Base-by-base conservation (phyloP, 2,329 filamentous ascomycete genomes). In the Myriosclerotinia curreyana region DNA sequence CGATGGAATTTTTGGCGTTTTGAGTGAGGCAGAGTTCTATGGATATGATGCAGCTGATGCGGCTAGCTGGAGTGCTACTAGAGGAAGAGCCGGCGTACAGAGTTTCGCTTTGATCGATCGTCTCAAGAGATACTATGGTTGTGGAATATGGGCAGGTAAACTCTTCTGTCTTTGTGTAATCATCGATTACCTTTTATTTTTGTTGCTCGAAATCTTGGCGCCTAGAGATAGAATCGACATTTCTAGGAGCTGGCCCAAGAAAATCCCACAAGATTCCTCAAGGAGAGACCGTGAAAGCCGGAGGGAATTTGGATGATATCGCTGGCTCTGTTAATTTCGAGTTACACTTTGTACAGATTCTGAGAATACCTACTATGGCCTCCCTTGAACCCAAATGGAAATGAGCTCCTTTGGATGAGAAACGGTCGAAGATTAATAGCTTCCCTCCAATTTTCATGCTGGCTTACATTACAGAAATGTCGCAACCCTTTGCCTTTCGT, bases 71-170 rank as follows among this genome's bases (percentile, higher is more conserved):
- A 90, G 87, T 74, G 89, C 86, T 5, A 88, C 87, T 15, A 83
- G 88, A 68, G 87, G 87, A 50, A 81, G 87, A 40, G 82, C 84
- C 6, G 85, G 86, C 9, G 86, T 92, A 11, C 90, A 91, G 71
- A 94, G 91, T 71, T 96, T 96, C 74, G 91, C 94, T 7, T 83
- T 99, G 52, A 97, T 99, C 68, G 95, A 99, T 75, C 86, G 95
- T 25, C 79, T 99, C 25, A 99, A 99, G 78, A 82, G 95, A 65
- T 99, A 99, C 77, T 99, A 97, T 73, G 95, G 95, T 11, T 99
- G 96, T 74, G 95, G 95, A 42, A 94, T 98, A 58, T 99, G 95
- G 95, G 95, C 95, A 0, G 95, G 95, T 44, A 99, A 99, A 77
- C 81, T 99, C 11, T 99, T 99, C 73, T 97, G 95, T 72, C 80